Percentiles rank a stretch among this genome's conserved stretches.
Conservation (phyloP, 208 protist genomes). For the Endotrypanum monterogeii region DNA sequence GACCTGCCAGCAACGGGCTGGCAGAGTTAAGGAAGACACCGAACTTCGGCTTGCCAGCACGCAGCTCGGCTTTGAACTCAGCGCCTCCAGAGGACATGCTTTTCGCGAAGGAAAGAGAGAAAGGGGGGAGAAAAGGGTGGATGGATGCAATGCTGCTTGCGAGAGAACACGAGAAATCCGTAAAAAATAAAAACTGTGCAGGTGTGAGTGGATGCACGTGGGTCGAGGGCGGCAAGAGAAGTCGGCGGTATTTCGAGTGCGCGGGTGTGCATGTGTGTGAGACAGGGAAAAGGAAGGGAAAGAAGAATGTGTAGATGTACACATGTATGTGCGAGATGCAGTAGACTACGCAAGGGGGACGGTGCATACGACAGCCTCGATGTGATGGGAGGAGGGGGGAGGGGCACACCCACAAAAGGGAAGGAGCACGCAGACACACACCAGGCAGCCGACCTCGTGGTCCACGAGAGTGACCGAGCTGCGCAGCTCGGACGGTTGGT, state of each 20-base stretch:
- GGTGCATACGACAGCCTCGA: not conserved
- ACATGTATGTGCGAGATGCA: not conserved
- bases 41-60: slow-evolving; percentile 82
- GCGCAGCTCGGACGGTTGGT: too few relatives aligned
- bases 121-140: slow-evolving; percentile 1
- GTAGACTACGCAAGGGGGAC: not conserved
- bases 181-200: not conserved
- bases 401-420: too few relatives aligned
- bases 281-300: not conserved
- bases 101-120: not conserved
- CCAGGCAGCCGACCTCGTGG: too few relatives aligned
- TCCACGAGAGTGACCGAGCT: too few relatives aligned
- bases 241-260: not conserved
- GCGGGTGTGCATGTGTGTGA: not conserved
- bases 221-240: not conserved
- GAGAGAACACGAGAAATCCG: slow-evolving; percentile 1
- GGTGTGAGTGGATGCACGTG: not conserved
- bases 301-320: not conserved
- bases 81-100: slow-evolving; percentile 65
- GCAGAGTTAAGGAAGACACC: slow-evolving; percentile 81
- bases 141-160: slow-evolving; percentile 1
- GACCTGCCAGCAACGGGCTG: slow-evolving; percentile 63
- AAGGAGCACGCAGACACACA: too few relatives aligned
- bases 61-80: slow-evolving; percentile 82
- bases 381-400: too few relatives aligned